Base-by-base conservation (phyloP, 257 asterid species). In the Agastache rugosa region DNA sequence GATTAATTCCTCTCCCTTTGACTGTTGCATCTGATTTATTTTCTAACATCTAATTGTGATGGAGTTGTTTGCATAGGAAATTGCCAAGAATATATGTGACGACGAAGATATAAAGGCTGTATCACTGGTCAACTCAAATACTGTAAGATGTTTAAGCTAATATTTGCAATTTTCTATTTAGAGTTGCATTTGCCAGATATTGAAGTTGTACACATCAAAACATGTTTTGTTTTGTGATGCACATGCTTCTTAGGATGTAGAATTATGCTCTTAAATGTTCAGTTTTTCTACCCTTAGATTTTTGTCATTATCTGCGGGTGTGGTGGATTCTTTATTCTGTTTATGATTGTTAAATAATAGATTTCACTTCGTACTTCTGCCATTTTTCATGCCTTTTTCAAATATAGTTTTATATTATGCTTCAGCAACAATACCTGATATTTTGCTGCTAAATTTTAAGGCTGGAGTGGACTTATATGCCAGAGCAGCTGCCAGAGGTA, bases 401-500 rank as follows among this genome's bases (percentile, higher is more conserved):
- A 42, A 25, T 23, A 67, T 41, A 29, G 4, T 65, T 45, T 29
- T 27, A 58, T 47, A 27, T 29, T 41, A 50, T 53, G 67, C 60
- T 54, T 75, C 53, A 27, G 44, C 58, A 42, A 25, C 27, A 75
- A 29, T 39, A 58, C 51, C 56, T 68, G 68, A 67, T 67, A 35
- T 15, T 15, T 68, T 35, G 9, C 25, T 50, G 16, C 15, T 59
- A 64, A 25, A 68, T 48, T 34, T 39, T 39, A 74, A 84, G 88
- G 84, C 71, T 58, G 81, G 79, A 60, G 71, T 74, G 84, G 78
- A 79, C 81, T 62, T 79, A 41, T 79, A 82, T 81, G 84, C 83
- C 72, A 77, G 84, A 79, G 88, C 84, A 54, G 83, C 81, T 60
- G 82, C 72, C 65, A 82, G 73, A 47, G 88, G 83, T 74, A 84